Evolutionary conservation across 1,139 yeast genomes (phyloP), one percentile per base, ranked within the genome.

Genomic region (Meyerozyma carpophila): DNA sequence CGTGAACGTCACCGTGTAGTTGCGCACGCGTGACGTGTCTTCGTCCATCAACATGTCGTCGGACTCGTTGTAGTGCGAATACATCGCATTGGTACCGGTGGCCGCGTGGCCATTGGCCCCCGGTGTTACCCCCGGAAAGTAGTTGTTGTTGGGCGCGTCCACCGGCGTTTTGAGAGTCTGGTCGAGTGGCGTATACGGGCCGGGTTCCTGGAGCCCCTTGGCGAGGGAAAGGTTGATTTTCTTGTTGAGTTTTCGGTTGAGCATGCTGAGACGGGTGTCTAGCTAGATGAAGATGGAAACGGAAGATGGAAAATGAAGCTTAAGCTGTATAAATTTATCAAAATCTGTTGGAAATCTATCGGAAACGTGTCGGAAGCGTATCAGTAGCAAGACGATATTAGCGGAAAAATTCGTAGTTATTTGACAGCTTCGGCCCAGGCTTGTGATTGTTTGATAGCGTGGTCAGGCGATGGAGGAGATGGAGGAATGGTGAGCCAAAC

Each of bases 101-200:
- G 13, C 41, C 11, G 9, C n/a, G 29, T 27, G n/a, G 3, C 29
- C 29, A 27, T 9, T 27, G 11, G 29, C 9, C 9, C n/a, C n/a
- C n/a, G 29, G 4, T 16, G 18, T 16, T 3, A 10, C 28, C 28
- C 10, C 28, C 11, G 28, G 28, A 8, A 10, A 44, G 7, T 40
- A 34, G 16, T 31, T 8, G 25, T 32, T 7, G 50, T 44, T 47
- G 40, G 62, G 69, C 8, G 63, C 62, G 42, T 69, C 75, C 31
- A 66, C 47, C 1, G 78, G 78, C 4, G 78, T 73, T 40, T 55
- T 60, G 43, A 70, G 53, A 1, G 77, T 73, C 50, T 72, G 77
- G 40, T 72, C 77, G 42, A 70, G 57, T 11, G 78, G 78, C 1
- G 78, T 73, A 50, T 56, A 68, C n/a, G 78, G 78, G 25, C 62